Conservation (phyloP, 2,329 filamentous ascomycete species). For the Botrytis tulipae region DNA sequence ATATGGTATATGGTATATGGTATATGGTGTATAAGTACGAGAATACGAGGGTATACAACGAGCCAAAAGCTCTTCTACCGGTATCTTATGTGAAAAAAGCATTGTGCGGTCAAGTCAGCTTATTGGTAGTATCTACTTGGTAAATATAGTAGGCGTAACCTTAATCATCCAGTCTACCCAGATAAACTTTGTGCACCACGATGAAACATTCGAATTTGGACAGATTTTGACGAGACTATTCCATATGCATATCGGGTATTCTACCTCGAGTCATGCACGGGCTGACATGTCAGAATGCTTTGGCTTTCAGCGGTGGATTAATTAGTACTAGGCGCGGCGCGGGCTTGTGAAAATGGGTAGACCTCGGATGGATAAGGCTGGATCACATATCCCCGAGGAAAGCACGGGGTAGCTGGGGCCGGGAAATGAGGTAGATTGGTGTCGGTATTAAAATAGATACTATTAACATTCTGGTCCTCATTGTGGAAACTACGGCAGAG, state of each 20-base stretch:
- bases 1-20: not conserved
- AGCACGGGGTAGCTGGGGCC: not conserved
- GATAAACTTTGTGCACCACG: not conserved
- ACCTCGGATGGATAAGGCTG: not conserved
- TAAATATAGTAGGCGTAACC: too few species aligned
- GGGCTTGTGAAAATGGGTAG: not conserved
- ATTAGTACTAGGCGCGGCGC: not conserved
- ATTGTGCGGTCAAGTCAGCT: not conserved
- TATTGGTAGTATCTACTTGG: not conserved
- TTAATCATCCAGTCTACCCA: not conserved
- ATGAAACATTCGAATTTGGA: not conserved
- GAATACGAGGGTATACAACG: too few species aligned
- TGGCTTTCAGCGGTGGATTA: not conserved
- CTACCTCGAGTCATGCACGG: not conserved
- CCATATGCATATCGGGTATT: not conserved
- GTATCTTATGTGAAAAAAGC: too few species aligned
- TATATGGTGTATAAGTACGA: not conserved
- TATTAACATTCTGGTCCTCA: not conserved
- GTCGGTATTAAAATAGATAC: not conserved
- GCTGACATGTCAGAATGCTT: not conserved
- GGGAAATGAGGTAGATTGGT: not conserved
- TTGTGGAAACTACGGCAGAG: not conserved
- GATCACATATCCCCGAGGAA: not conserved
- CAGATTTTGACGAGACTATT: not conserved
- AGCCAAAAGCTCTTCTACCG: too few species aligned